Base-by-base conservation (phyloP, 2,329 filamentous ascomycete species). In the Colletotrichum sp. region DNA sequence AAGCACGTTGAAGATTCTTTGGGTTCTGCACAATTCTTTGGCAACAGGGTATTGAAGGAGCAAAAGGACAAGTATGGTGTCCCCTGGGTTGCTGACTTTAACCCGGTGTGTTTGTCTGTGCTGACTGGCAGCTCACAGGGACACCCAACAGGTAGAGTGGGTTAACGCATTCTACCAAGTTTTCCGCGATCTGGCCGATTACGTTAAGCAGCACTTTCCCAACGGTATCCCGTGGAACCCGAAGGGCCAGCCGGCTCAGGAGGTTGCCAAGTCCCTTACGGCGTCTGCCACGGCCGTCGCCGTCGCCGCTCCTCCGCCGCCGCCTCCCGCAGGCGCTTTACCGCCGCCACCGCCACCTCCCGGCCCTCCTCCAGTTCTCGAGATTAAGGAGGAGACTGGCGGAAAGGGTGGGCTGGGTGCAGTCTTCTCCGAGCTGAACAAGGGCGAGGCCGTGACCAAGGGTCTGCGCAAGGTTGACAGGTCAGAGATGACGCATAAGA, bases 401-500 rank as follows among this genome's bases (percentile, higher is more conserved):
- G 82, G 87, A 47, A 83, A 84, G 9, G 83, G 89, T 33, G 95
- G 96, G 70, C 92, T 98, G 83, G 92, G 92, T 27, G 95, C 96
- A 29, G 95, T 99, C 4, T 99, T 99, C 82, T 93, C 93, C 54
- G 94, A 98, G 77, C 87, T 99, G 67, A 98, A 98, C 85, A 93
- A 93, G 82, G 97, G 97, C 71, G 92, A 94, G 74, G 89, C 91
- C n/a, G 94, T 99, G 73, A 99, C 97, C 6, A 92, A 94, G 77
- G 93, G 94, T 36, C 89, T 99, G 43, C 93, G 94, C 77, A 99
- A 98, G 87, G 97, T 99, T 64, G 96, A 98, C 85, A 93, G 93
- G 81, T 97, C 94, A 68, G 90, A 98, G 83, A 98, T 98, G 96
- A 99, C 97, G 74, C 97, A 99, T 86, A 98, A 98, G 88, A 99